Evolutionary conservation across 306 rosid species (phyloP).

Genomic region (Medicago ruthenica): DNA sequence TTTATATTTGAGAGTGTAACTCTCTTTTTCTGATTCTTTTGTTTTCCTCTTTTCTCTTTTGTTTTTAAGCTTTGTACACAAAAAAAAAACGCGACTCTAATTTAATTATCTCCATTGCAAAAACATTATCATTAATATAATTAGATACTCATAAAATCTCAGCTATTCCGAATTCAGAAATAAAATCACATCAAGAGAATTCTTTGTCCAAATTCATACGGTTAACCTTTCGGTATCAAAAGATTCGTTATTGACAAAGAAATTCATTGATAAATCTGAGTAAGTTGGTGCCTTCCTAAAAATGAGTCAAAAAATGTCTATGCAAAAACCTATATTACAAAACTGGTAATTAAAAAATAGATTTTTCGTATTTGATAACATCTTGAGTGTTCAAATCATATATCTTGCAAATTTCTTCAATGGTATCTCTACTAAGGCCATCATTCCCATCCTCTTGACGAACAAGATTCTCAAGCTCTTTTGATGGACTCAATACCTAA

Average conservation of each 20-base stretch:
- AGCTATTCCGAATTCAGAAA: too few relatives aligned
- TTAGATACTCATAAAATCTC: too few relatives aligned
- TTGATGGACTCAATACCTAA: slow-evolving; percentile 72
- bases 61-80: too few relatives aligned
- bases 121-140: too few relatives aligned
- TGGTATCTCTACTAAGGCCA: slow-evolving; percentile 57
- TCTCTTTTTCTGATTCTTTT: too few relatives aligned
- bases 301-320: slow-evolving; percentile 1
- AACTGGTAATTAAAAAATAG: slow-evolving; percentile 32
- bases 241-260: background rate
- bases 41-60: too few relatives aligned
- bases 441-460: slow-evolving; percentile 36
- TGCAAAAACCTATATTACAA: slow-evolving; percentile 26
- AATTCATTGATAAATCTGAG: background rate
- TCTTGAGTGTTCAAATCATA: slow-evolving; percentile 66
- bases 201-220: slow-evolving; percentile 8
- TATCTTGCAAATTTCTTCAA: slow-evolving; percentile 66
- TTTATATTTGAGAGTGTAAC: too few relatives aligned
- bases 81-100: too few relatives aligned
- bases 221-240: background rate
- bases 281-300: slow-evolving; percentile 1
- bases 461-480: slow-evolving; percentile 67
- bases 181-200: background rate
- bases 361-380: slow-evolving; percentile 64
- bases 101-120: too few relatives aligned